phyloP scores from a whole-genome alignment of 2,329 filamentous ascomycete genomes.

The Acephala macrosclerotiorum region DNA sequence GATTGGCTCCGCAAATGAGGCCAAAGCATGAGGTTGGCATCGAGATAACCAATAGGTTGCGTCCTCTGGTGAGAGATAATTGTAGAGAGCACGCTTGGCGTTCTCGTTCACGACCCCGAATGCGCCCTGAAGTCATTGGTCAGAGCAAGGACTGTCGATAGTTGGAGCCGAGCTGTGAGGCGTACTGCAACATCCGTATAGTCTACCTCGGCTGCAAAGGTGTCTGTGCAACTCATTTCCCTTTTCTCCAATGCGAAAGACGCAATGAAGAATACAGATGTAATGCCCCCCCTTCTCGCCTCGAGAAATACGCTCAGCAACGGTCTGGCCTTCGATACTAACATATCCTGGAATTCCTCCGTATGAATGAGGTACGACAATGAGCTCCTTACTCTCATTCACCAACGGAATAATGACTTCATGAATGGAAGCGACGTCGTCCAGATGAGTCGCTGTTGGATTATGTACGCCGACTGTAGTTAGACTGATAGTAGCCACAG shows the following conservation, averaged over 20 bases:
- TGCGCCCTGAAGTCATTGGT: neutral
- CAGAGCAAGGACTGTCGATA: neutral
- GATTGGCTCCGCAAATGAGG: constrained; percentile 8
- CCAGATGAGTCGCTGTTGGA: constrained; percentile 9
- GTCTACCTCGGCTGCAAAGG: neutral
- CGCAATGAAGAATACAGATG: constrained; percentile 24
- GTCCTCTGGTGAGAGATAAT: constrained; percentile 7
- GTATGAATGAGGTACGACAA: constrained; percentile 49
- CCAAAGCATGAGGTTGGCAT: neutral
- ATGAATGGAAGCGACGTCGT: constrained; percentile 24
- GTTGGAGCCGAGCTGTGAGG: neutral
- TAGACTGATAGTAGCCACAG: constrained; percentile 16
- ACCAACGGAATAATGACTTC: constrained; percentile 10
- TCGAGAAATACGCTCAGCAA: constrained; percentile 43
- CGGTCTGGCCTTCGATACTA: constrained; percentile 44
- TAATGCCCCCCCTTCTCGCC: constrained; percentile 48
- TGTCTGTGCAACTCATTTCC: neutral
- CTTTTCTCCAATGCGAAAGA: constrained; percentile 15
- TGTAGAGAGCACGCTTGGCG: constrained; percentile 5
- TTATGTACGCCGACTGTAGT: neutral
- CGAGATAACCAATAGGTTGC: constrained; percentile 8
- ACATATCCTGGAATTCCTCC: constrained; percentile 45
- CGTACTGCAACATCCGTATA: constrained; percentile 3
- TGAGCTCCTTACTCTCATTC: constrained; percentile 41
- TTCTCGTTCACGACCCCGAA: neutral